Percentiles rank a stretch among this genome's conserved stretches.
Evolutionary conservation across 148 eudicot species (phyloP).

Genomic region (Spergularia bocconei): DNA sequence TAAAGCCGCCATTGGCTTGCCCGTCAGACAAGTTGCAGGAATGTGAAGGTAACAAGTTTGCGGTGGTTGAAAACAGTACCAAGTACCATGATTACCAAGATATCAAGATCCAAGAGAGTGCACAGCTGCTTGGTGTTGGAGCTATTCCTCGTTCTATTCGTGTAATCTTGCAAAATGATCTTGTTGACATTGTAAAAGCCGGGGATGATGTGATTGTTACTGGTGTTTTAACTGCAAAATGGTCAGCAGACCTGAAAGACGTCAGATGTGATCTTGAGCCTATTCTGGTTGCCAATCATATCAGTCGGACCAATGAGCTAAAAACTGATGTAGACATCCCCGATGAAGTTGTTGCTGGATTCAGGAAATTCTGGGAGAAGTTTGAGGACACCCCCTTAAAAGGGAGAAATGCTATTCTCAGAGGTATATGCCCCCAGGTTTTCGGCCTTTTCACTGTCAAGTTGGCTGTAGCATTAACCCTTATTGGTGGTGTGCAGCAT

Average conservation of each 20-base stretch:
- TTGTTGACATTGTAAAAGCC: slow-evolving; percentile 92
- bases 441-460: slow-evolving; percentile 97
- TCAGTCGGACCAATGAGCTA: slow-evolving; percentile 74
- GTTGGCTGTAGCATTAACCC: slow-evolving; percentile 90
- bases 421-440: slow-evolving; percentile 83
- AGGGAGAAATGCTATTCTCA: slow-evolving; percentile 87
- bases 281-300: slow-evolving; percentile 72
- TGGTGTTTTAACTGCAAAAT: slow-evolving; percentile 84
- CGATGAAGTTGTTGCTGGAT: slow-evolving; percentile 44
- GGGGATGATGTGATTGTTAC: slow-evolving; percentile 92
- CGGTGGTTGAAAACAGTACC: slow-evolving; percentile 58
- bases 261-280: slow-evolving; percentile 97
- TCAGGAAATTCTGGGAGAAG: slow-evolving; percentile 69
- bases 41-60: slow-evolving; percentile 78
- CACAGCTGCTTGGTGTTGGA: slow-evolving; percentile 88
- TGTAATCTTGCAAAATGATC: slow-evolving; percentile 84
- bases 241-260: slow-evolving; percentile 88
- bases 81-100: slow-evolving; percentile 92
- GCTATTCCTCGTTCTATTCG: slow-evolving; percentile 94
- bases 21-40: slow-evolving; percentile 49
- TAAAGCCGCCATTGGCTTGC: slow-evolving; percentile 62
- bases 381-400: slow-evolving; percentile 67
- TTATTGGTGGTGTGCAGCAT: slow-evolving; percentile 96
- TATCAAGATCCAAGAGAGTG: slow-evolving; percentile 90
- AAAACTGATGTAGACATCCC: slow-evolving; percentile 81